Conservation (phyloP, 208 protist genomes). For the Leishmania mexicana region DNA sequence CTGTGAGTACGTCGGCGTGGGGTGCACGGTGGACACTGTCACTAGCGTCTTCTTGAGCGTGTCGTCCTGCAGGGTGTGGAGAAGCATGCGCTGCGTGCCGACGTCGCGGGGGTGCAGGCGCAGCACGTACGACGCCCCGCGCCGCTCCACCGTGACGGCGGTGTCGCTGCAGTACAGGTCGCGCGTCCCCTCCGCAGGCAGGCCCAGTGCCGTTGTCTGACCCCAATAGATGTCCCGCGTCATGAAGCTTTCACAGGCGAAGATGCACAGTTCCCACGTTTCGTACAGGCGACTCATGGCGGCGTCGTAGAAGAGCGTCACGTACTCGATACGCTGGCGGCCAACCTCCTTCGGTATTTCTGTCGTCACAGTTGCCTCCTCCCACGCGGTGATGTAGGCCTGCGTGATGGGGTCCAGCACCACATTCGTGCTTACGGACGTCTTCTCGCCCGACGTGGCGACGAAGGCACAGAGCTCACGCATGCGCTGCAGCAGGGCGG, state of each 20-base stretch:
- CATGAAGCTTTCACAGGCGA: slow-evolving; percentile 66
- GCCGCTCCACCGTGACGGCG: slow-evolving; percentile 44
- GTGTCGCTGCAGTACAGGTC: slow-evolving; percentile 79
- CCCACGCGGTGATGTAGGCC: slow-evolving; percentile 79
- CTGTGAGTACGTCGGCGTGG: slow-evolving; percentile 80
- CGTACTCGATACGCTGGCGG: slow-evolving; percentile 74
- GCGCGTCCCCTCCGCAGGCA: slow-evolving; percentile 69
- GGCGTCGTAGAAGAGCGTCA: slow-evolving; percentile 79
- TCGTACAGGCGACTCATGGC: slow-evolving; percentile 77
- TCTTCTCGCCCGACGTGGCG: slow-evolving; percentile 43
- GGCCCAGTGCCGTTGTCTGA: slow-evolving; percentile 75
- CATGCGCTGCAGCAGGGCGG: slow-evolving; percentile 66
- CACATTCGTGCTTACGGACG: slow-evolving; percentile 65
- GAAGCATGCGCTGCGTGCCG: slow-evolving; percentile 60
- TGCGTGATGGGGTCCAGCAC: slow-evolving; percentile 89
- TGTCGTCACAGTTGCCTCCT: slow-evolving; percentile 73
- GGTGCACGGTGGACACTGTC: slow-evolving; percentile 73
- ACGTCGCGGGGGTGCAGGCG: slow-evolving; percentile 76
- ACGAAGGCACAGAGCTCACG: slow-evolving; percentile 65
- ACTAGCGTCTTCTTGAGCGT: slow-evolving; percentile 75
- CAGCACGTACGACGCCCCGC: slow-evolving; percentile 63
- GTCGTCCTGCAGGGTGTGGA: slow-evolving; percentile 64
- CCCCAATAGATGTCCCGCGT: slow-evolving; percentile 84
- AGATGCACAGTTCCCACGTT: slow-evolving; percentile 87
- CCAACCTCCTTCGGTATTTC: slow-evolving; percentile 47